These are phyloP conservation scores for Acrasis kona DNA, from an alignment of 78 protist species.

Conservation along the genomic window DNA sequence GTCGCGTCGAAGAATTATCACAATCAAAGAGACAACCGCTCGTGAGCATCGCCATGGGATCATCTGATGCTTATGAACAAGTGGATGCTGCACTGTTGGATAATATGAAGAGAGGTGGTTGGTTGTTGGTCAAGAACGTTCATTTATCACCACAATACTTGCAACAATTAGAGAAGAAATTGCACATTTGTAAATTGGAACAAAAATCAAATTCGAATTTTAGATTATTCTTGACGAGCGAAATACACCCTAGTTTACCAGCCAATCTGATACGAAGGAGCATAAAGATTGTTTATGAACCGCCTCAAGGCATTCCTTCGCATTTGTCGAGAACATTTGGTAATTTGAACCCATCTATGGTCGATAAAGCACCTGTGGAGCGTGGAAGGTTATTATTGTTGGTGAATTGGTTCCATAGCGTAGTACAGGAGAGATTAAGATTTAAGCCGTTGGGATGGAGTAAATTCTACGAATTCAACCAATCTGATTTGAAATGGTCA, in stretches of 20 bases:
- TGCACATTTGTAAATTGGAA: conserved; percentile 43
- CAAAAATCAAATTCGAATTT: conserved; percentile 35
- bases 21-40: background rate
- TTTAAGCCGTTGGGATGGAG: conserved; percentile 93
- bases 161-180: conserved; percentile 71
- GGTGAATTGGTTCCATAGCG: conserved; percentile 91
- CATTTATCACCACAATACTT: conserved; percentile 94
- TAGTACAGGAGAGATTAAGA: conserved; percentile 81
- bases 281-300: conserved; percentile 74
- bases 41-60: conserved; percentile 86
- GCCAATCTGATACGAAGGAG: conserved; percentile 70
- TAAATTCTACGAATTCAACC: conserved; percentile 83
- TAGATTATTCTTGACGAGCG: conserved; percentile 87
- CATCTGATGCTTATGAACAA: conserved; percentile 78
- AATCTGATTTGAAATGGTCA: conserved; percentile 75
- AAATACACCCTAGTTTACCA: conserved; percentile 77
- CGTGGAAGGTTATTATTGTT: conserved; percentile 82
- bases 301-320: conserved; percentile 88
- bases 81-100: conserved; percentile 74
- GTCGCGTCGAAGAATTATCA: conserved; percentile 47
- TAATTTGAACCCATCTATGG: background rate
- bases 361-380: conserved; percentile 44
- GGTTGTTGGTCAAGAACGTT: conserved; percentile 95
- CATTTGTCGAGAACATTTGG: conserved; percentile 48
- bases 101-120: conserved; percentile 72